Conservation (phyloP, 208 protist species). For the Wallacemonas sp. region DNA sequence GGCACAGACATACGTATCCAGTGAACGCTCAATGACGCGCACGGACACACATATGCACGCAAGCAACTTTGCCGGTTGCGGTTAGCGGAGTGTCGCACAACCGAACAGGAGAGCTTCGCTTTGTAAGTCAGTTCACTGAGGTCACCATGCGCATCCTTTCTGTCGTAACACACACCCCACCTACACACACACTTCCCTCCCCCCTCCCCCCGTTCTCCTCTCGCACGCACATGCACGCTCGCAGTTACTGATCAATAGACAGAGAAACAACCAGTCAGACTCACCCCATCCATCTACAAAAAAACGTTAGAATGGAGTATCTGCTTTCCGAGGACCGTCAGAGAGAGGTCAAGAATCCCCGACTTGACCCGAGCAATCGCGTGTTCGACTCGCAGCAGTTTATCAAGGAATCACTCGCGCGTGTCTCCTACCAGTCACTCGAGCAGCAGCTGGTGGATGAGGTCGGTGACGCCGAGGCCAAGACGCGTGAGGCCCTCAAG, state of each 20-base stretch:
- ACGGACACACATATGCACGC: no score
- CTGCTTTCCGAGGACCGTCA: constrained; percentile 24
- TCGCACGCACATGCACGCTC: no score
- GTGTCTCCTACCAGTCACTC: constrained; percentile 51
- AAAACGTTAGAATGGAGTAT: constrained; percentile 26
- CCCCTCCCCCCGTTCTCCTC: no score
- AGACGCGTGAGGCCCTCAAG: constrained; percentile 69
- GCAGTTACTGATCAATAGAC: no score
- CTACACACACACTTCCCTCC: not conserved
- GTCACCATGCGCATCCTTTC: no score
- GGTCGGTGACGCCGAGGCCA: constrained; percentile 31
- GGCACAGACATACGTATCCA: no score
- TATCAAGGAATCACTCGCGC: constrained; percentile 45
- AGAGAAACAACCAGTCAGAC: no score
- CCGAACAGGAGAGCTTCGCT: not conserved
- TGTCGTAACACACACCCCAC: no score
- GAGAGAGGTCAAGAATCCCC: constrained; percentile 21
- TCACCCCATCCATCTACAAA: not conserved
- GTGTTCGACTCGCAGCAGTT: constrained; percentile 74
- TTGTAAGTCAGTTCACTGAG: no score
- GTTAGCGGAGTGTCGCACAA: no score
- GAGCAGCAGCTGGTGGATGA: constrained; percentile 51
- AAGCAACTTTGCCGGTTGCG: no score
- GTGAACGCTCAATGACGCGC: no score
- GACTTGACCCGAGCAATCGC: constrained; percentile 66